Base-by-base conservation (phyloP, 768 basidiomycete species). In the Lanmaoa rubissima region DNA sequence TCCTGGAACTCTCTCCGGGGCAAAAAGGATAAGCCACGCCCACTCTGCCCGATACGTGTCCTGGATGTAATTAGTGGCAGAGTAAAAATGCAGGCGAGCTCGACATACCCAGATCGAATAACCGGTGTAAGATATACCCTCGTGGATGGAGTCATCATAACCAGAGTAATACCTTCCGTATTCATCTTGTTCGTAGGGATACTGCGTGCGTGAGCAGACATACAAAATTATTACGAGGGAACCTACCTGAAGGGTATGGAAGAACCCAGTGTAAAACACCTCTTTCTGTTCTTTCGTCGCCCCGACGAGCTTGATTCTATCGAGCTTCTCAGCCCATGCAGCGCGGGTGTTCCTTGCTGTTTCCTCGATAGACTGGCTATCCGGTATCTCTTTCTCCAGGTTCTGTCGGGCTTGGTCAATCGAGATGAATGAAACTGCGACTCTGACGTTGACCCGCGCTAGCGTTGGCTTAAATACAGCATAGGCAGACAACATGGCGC, bases 1-100 rank as follows among this genome's bases (percentile, higher is more conserved):
- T 1, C 79, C 86, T 0, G 86, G 80, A 11, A 92, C 73, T n/a
- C 87, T 76, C 62, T 93, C 89, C 0, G 92, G 89, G 0, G 85
- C 85, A 16, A 92, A 79, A 2, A 92, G 74, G 41, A 92, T 86
- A 44, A 86, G 80, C 83, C 87, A 90, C 0, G 86, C 87, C 85
- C 89, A 92, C 53, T 81, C 80, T 0, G 90, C 89, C 13, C 90
- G 83, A 69, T 80, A 93, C 0, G 85, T 91, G 63, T 93, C 89
- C 87, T 88, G 63, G 9, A 55, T 8, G 53, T n/a, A 3, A n/a
- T 54, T 4, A 56, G 10, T 4, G 38, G 31, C 40, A 36, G 8
- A 39, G 9, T 17, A 17, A 24, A 43, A 28, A 48, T 26, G 6
- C 11, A 6, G 49, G 19, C 40, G 40, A 26, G 7, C 9, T 9